These are phyloP conservation scores for Akanthomyces muscarius DNA, from an alignment of 2,329 filamentous ascomycete genomes.

Conservation along the genomic window DNA sequence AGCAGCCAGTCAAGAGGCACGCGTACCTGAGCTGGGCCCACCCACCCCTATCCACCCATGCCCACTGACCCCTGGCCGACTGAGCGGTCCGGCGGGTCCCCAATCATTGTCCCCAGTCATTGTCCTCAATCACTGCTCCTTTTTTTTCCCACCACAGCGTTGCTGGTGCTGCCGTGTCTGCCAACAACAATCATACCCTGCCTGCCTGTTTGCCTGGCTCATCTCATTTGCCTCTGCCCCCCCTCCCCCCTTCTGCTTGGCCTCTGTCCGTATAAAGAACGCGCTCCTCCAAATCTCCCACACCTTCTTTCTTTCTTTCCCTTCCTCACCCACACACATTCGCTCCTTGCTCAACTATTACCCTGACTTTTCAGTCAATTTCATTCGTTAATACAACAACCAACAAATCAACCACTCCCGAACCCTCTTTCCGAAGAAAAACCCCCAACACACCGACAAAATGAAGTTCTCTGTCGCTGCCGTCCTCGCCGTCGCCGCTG, in stretches of 20 bases:
- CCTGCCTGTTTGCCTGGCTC: background rate
- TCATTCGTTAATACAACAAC: constrained; percentile 46
- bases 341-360: constrained; percentile 36
- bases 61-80: background rate
- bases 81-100: background rate
- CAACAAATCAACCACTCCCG: constrained; percentile 26
- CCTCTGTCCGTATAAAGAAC: constrained; percentile 44
- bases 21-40: background rate
- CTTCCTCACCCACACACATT: constrained; percentile 48
- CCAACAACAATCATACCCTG: background rate
- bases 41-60: constrained; percentile 8
- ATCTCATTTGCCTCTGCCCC: background rate
- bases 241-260: background rate
- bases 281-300: constrained; percentile 35
- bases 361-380: constrained; percentile 55
- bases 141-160: background rate
- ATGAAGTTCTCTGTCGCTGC: constrained; percentile 60
- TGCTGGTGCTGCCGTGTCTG: background rate
- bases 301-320: constrained; percentile 25
- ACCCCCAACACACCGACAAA: constrained; percentile 47
- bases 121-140: background rate
- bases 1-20: background rate
- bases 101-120: background rate
- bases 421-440: constrained; percentile 27
- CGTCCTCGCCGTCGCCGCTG: constrained; percentile 48